A percentile compares a stretch with the other conserved stretches of the same genome.
phyloP scores from a whole-genome alignment of 225 moss, liverwort and hornwort genomes.

The Pseudisothecium myosuroides region DNA sequence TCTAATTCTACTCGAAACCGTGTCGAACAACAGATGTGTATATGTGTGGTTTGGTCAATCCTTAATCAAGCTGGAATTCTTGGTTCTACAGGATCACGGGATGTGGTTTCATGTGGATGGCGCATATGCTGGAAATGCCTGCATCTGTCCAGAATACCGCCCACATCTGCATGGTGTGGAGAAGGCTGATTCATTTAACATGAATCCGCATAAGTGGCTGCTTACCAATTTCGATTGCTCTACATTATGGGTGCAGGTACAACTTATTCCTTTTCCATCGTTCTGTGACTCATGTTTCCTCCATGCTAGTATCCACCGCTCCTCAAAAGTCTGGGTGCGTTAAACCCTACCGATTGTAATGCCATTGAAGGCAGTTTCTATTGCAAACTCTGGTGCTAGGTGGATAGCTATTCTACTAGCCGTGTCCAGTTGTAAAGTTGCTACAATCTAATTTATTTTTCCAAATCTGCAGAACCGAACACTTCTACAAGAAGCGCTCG shows the following conservation, averaged over 20 bases:
- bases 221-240: slow-evolving; percentile 83
- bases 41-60: not conserved
- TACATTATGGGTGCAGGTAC: slow-evolving; percentile 69
- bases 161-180: slow-evolving; percentile 54
- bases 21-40: not conserved
- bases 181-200: slow-evolving; percentile 66
- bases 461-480: slow-evolving; percentile 16
- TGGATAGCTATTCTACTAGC: not conserved
- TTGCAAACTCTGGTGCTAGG: not conserved
- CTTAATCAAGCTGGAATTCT: not conserved
- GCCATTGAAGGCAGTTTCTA: not conserved
- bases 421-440: not conserved
- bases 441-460: not conserved
- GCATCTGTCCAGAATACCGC: slow-evolving; percentile 70
- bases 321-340: not conserved
- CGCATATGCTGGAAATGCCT: slow-evolving; percentile 68
- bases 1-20: not conserved
- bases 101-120: slow-evolving; percentile 90
- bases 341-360: not conserved
- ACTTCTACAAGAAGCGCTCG: slow-evolving; percentile 31
- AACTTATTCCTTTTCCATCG: not conserved
- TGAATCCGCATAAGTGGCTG: slow-evolving; percentile 86
- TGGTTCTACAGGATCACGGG: slow-evolving; percentile 19
- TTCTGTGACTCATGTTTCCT: not conserved
- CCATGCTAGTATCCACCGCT: not conserved